Base-by-base conservation (phyloP, 352 stramenopile genomes). In the Achlya hypogyna region DNA sequence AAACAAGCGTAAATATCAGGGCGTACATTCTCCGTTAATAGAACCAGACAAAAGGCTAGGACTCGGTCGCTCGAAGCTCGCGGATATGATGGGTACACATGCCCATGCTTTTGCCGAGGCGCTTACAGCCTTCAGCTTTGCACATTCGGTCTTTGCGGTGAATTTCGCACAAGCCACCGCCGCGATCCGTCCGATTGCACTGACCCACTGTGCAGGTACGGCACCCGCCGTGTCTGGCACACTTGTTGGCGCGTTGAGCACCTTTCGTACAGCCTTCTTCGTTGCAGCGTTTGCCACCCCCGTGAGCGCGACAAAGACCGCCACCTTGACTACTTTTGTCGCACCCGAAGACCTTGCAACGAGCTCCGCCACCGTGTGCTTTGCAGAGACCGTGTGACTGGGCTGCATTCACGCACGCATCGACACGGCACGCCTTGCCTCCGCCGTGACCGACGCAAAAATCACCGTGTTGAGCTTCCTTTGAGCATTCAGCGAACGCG, bases 1-100 rank as follows among this genome's bases (percentile, higher is more conserved):
- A n/a, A n/a, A n/a, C n/a, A n/a, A n/a, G n/a, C n/a, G n/a, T n/a
- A n/a, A n/a, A n/a, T n/a, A n/a, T n/a, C n/a, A n/a, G n/a, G n/a
- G n/a, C n/a, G n/a, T n/a, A n/a, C n/a, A n/a, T n/a, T n/a, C n/a
- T n/a, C n/a, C n/a, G n/a, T n/a, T n/a, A n/a, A n/a, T n/a, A n/a
- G n/a, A n/a, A n/a, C n/a, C n/a, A n/a, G n/a, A n/a, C n/a, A n/a
- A n/a, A n/a, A n/a, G n/a, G 25, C 45, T 27, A 22, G 22, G 12
- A 16, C 12, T 22, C 45, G 9, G 12, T 22, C 12, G 22, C n/a
- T 28, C 22, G 49, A 35, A 18, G 5, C 25, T 27, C 14, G 10
- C 84, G 84, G 53, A 91, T 89, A 74, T 93, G 84, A 81, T 89
- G 87, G 20, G 84, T 93, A 73, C 84, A 93, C 82, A 91, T 91